phyloP scores from a whole-genome alignment of 1,139 yeast species.

The Nakaseomyces glabratus region DNA sequence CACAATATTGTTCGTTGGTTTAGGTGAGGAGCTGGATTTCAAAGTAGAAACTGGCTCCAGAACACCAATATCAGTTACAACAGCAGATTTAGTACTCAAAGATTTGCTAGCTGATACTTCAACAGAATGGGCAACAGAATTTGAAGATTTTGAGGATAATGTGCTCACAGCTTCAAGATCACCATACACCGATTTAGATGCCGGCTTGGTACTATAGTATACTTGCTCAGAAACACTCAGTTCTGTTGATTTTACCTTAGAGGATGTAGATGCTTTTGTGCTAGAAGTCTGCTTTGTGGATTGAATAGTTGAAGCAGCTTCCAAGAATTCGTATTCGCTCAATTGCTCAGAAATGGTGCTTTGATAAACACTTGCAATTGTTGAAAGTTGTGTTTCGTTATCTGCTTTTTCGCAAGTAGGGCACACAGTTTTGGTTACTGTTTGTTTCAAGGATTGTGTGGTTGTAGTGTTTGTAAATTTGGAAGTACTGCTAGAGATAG shows the following conservation, averaged over 20 bases:
- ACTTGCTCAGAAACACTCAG: constrained; percentile 2
- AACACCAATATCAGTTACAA: constrained; percentile 4
- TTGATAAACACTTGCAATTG: not conserved
- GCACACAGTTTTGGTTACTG: constrained; percentile 6
- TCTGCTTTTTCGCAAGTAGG: constrained; percentile 7
- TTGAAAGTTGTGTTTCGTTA: not conserved
- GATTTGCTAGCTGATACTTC: constrained; percentile 1
- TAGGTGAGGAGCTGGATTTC: constrained; percentile 5
- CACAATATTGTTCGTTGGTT: not conserved
- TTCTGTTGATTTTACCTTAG: too few relatives aligned
- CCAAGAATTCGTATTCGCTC: not conserved
- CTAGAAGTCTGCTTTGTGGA: not conserved
- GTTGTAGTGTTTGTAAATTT: too few relatives aligned
- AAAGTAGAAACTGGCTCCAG: constrained; percentile 5
- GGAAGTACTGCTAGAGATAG: too few relatives aligned
- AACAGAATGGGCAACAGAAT: constrained; percentile 6
- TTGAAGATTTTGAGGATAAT: constrained; percentile 1
- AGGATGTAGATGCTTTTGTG: not conserved
- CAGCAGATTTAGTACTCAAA: not conserved
- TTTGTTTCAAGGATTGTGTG: not conserved
- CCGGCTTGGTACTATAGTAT: constrained; percentile 2
- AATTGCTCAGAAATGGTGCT: constrained; percentile 1
- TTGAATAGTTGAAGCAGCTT: constrained; percentile 2
- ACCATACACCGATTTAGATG: not conserved
- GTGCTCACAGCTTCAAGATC: constrained; percentile 4